Evolutionary conservation across 1,139 yeast species (phyloP), one percentile per base, ranked within the genome.

Genomic region (Schizosaccharomyces versatilis): DNA sequence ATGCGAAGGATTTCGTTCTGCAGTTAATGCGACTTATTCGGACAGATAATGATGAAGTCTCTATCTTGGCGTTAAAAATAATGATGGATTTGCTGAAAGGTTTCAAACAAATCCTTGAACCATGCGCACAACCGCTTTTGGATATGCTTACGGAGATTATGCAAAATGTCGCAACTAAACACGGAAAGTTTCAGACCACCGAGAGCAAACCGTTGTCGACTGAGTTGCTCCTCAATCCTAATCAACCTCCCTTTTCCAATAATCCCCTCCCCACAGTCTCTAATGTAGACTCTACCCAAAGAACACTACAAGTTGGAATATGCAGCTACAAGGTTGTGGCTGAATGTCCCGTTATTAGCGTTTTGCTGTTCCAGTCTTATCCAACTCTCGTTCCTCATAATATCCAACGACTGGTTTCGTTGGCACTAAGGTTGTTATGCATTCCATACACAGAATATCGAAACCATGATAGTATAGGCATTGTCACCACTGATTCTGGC

Each of bases 291-390:
- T 70, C 72, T 40, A 66, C 70, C 62, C 68, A 75, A 7, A 70
- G 61, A 53, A 65, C 66, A 8, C 63, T 71, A 56, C 72, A 71
- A 55, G 75, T 74, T 60, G 81, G 93, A 9, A 76, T 84, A 75
- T 73, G 67, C 62, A 86, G 96, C 1, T 90, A 90, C 72, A 88
- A 86, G 65, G 85, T 93, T 9, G 74, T 90, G 57, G 86, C 96
- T 0, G 99, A 93, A 67, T 88, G 97, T 65, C 99, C 99, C 6
- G 88, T 93, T 47, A 88, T 95, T 8, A 83, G 93, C 78, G 98
- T 93, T 1, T 78, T 95, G 7, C 72, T 93, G 55, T 85, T 84
- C 62, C 83, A 95, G 1, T 80, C 95, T 0, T 88, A 88, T 68
- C 85, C 85, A 64, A 78, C 78, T 51, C 69, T 85, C 55, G 84